phyloP scores from a whole-genome alignment of 2,329 filamentous ascomycete species.

The Verticillium albo-atrum region DNA sequence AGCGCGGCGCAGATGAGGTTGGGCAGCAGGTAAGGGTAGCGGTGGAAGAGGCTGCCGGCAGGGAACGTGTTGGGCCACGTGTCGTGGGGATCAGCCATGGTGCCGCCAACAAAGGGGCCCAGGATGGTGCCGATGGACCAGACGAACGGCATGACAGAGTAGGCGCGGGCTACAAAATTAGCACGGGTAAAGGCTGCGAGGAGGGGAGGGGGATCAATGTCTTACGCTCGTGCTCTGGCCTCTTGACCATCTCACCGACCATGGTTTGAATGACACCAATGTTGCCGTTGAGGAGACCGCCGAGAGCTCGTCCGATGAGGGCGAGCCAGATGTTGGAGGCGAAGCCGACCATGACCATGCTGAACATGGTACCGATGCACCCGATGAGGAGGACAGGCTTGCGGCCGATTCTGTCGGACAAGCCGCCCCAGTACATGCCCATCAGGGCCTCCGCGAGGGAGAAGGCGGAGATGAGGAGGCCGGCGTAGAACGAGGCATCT shows the following conservation, averaged over 20 bases:
- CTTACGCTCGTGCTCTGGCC: slow-evolving; percentile 81
- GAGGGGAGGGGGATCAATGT: not conserved
- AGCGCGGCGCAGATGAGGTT: slow-evolving; percentile 79
- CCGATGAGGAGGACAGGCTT: slow-evolving; percentile 83
- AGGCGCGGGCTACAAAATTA: slow-evolving; percentile 63
- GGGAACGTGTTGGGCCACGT: slow-evolving; percentile 71
- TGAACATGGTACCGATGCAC: slow-evolving; percentile 76
- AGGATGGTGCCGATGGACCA: slow-evolving; percentile 90
- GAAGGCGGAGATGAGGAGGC: slow-evolving; percentile 82
- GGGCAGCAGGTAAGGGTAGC: slow-evolving; percentile 82
- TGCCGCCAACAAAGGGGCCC: slow-evolving; percentile 82
- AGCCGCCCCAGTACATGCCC: slow-evolving; percentile 81
- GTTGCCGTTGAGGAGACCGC: slow-evolving; percentile 84
- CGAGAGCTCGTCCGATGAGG: slow-evolving; percentile 68
- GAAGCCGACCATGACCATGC: slow-evolving; percentile 78
- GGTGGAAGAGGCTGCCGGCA: slow-evolving; percentile 63
- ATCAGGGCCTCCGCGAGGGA: slow-evolving; percentile 77
- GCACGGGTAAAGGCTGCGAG: slow-evolving; percentile 3
- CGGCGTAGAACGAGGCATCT: slow-evolving; percentile 84
- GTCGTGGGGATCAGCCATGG: slow-evolving; percentile 73
- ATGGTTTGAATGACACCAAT: slow-evolving; percentile 90
- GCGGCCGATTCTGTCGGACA: slow-evolving; percentile 77
- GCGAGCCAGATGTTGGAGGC: slow-evolving; percentile 81
- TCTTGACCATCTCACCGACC: slow-evolving; percentile 82
- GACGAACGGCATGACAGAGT: slow-evolving; percentile 90